Conservation (phyloP, 1,284 basidiomycete genomes). For the Microbotryum scabiosae region DNA sequence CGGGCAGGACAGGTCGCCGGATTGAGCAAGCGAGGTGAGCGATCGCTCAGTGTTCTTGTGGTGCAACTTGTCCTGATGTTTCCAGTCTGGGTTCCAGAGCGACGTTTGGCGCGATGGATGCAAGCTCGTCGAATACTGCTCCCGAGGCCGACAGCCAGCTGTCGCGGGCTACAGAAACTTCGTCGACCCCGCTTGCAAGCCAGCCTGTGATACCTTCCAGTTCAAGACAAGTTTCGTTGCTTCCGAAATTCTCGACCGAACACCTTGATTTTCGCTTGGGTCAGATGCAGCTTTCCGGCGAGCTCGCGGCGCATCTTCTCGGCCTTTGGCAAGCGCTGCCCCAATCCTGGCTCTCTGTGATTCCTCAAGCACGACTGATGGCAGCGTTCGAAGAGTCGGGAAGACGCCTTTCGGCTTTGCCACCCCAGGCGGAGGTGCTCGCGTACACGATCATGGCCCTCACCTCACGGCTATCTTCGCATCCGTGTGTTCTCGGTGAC, state of each 20-base stretch:
- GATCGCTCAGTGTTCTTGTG: neutral
- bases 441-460: slow-evolving; percentile 26
- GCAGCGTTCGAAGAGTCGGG: slow-evolving; percentile 21
- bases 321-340: slow-evolving; percentile 18
- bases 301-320: slow-evolving; percentile 17
- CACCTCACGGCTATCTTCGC: slow-evolving; percentile 23
- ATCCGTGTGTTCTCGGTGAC: slow-evolving; percentile 13
- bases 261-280: neutral
- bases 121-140: slow-evolving; percentile 8
- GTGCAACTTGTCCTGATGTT: no score
- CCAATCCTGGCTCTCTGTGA: slow-evolving; percentile 25
- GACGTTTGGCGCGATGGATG: slow-evolving; percentile 19
- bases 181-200: neutral
- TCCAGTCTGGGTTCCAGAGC: neutral
- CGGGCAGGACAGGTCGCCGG: slow-evolving; percentile 12
- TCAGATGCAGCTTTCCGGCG: slow-evolving; percentile 5
- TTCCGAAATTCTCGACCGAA: neutral
- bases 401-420: slow-evolving; percentile 6
- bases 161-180: neutral
- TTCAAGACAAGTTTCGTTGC: neutral
- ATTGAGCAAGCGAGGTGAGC: slow-evolving; percentile 23
- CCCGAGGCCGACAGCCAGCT: slow-evolving; percentile 18
- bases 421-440: slow-evolving; percentile 25
- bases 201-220: neutral
- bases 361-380: slow-evolving; percentile 5